Evolutionary conservation across 1,139 yeast genomes (phyloP), one percentile per base, ranked within the genome.

Genomic region (Zygotorulaspora mrakii): DNA sequence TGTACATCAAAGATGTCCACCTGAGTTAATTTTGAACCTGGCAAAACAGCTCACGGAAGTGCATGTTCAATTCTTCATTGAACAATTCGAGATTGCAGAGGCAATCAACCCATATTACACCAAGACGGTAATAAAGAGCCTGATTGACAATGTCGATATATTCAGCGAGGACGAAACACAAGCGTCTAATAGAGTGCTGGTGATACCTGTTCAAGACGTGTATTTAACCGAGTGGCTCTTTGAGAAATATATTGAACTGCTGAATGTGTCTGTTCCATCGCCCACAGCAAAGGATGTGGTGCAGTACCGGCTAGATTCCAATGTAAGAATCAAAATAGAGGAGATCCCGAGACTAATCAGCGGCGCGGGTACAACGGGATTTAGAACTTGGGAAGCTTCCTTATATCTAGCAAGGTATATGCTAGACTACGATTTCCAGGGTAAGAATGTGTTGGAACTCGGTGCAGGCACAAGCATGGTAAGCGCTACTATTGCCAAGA

Each of bases 381-480:
- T 79, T 43, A 67, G 96, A 31, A 89, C 97, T 0, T 89, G 97
- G 97, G 96, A 87, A 57, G 96, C 96, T 1, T 84, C 95, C 0
- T 52, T 85, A n/a, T 86, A 69, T 43, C 64, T 88, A 12, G 65
- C 81, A 6, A 70, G 76, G 35, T 76, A 63, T 49, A 51, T 84
- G 28, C 49, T 64, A 22, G 41, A 48, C 4, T 28, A 53, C 24
- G 35, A 36, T 41, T 54, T 31, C 30, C 29, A 24, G 17, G 31
- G 1, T 29, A 42, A 4, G 31, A 32, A 28, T 0, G 60, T 84
- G 0, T 58, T 87, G 18, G 97, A 89, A 54, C 62, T 89, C 20
- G 97, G 97, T 0, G 76, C 94, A 16, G 97, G 97, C 0, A 87
- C 97, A 0, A 96, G 96, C 0, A 64, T 89, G n/a, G 82, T 84